Evolutionary conservation across 2,329 filamentous ascomycete species (phyloP).

Genomic region (Penicillium sp.): DNA sequence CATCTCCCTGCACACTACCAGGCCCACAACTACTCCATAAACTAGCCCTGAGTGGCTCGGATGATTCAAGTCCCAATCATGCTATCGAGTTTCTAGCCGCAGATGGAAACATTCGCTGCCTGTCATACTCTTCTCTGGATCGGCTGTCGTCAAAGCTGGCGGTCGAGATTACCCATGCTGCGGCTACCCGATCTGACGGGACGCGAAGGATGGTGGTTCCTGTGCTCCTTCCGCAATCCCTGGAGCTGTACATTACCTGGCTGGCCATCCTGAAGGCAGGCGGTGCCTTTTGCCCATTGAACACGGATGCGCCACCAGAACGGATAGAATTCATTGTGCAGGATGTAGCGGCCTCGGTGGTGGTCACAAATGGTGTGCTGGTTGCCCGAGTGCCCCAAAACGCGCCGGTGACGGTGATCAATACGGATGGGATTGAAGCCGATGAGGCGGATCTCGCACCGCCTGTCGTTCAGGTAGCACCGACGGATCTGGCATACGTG

Average conservation of each 20-base stretch:
- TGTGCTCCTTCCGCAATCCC: conserved; percentile 73
- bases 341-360: conserved; percentile 70
- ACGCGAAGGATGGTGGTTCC: conserved; percentile 59
- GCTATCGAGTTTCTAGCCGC: conserved; percentile 66
- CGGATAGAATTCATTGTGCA: conserved; percentile 75
- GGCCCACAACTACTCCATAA: conserved; percentile 63
- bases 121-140: conserved; percentile 68
- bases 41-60: conserved; percentile 55
- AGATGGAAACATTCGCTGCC: conserved; percentile 45
- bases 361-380: conserved; percentile 60
- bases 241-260: conserved; percentile 74
- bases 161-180: conserved; percentile 43
- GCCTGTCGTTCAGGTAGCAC: conserved; percentile 25
- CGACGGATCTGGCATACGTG: conserved; percentile 68
- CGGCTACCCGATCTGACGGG: conserved; percentile 17
- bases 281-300: conserved; percentile 81
- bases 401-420: conserved; percentile 21
- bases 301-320: conserved; percentile 74
- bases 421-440: conserved; percentile 21
- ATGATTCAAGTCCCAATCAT: conserved; percentile 33
- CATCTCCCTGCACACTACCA: conserved; percentile 50
- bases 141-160: conserved; percentile 59
- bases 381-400: conserved; percentile 21
- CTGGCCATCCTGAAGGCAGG: conserved; percentile 79
- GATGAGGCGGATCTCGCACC: not conserved